Percentiles rank a stretch among this genome's conserved stretches.
These are phyloP conservation scores for Catharanthus roseus DNA, from an alignment of 257 asterid genomes.

Conservation along the genomic window DNA sequence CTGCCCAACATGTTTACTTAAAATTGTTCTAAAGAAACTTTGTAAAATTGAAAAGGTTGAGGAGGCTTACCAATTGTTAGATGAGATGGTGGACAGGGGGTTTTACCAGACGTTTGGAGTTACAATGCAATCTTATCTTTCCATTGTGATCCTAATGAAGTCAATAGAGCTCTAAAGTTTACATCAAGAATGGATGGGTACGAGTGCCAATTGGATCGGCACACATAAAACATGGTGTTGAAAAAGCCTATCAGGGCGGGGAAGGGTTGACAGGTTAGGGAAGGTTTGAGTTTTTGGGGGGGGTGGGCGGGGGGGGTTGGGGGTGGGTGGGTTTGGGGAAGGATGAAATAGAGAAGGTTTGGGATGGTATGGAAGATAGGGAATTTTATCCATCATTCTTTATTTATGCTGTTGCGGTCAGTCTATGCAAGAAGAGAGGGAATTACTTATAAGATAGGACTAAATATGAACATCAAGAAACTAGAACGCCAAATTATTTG, in stretches of 20 bases:
- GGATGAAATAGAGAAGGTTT: slow-evolving; percentile 41
- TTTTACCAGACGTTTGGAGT: slow-evolving; percentile 67
- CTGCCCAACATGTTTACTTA: slow-evolving; percentile 70
- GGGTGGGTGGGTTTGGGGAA: no score
- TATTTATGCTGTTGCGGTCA: slow-evolving; percentile 75
- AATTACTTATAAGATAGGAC: no score
- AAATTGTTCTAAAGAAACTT: slow-evolving; percentile 64
- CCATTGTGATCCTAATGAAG: slow-evolving; percentile 79
- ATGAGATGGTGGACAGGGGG: slow-evolving; percentile 62
- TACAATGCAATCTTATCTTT: slow-evolving; percentile 55
- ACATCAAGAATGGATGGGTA: slow-evolving; percentile 55
- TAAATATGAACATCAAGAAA: no score
- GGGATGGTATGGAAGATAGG: slow-evolving; percentile 67
- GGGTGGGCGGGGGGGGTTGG: no score
- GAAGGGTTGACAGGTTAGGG: slow-evolving; percentile 62
- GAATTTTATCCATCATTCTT: slow-evolving; percentile 68
- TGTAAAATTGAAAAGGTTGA: slow-evolving; percentile 55
- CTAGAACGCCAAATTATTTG: no score
- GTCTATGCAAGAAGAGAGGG: slow-evolving; percentile 68
- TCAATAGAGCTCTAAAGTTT: slow-evolving; percentile 53
- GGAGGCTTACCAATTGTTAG: slow-evolving; percentile 68
- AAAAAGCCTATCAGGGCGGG: slow-evolving; percentile 72
- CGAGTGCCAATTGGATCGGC: slow-evolving; percentile 46
- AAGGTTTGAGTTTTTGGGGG: slow-evolving; percentile 71
- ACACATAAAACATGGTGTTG: slow-evolving; percentile 74